These are phyloP conservation scores for Metschnikowia vanudenii DNA, from an alignment of 805 yeast species.

Conservation along the genomic window DNA sequence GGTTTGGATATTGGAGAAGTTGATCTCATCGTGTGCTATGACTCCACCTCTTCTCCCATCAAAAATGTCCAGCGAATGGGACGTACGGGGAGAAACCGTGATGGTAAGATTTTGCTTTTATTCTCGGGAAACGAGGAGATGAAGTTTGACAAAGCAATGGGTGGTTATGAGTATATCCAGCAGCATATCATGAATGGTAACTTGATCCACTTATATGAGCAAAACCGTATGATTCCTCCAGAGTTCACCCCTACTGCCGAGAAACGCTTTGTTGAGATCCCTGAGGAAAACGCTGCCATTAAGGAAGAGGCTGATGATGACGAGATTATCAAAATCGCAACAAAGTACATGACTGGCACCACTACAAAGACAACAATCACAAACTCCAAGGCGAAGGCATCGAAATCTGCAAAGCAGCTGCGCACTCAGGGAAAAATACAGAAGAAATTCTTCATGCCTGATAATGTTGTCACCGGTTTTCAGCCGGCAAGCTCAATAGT, in stretches of 20 bases:
- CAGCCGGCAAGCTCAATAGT: conserved; percentile 50
- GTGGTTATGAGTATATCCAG: conserved; percentile 77
- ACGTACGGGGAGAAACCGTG: conserved; percentile 93
- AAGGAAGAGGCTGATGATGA: conserved; percentile 59
- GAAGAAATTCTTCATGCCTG: conserved; percentile 71
- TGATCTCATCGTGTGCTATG: conserved; percentile 88
- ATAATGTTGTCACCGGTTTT: conserved; percentile 65
- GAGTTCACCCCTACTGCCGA: conserved; percentile 55
- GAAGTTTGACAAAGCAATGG: conserved; percentile 83
- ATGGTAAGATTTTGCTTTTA: conserved; percentile 75
- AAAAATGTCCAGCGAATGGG: conserved; percentile 96
- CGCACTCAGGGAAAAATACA: conserved; percentile 17
- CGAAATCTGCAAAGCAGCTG: conserved; percentile 18
- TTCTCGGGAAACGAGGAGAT: conserved; percentile 73
- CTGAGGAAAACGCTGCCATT: conserved; percentile 63
- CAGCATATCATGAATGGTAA: conserved; percentile 55
- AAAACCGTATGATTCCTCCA: conserved; percentile 69
- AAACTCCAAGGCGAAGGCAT: conserved; percentile 13
- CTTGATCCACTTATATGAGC: conserved; percentile 42
- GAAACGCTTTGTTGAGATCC: conserved; percentile 58
- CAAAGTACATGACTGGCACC: conserved; percentile 54
- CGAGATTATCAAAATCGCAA: conserved; percentile 65
- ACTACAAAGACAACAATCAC: conserved; percentile 14
- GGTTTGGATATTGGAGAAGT: conserved; percentile 98
- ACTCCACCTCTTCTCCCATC: conserved; percentile 90